These are phyloP conservation scores for Ampelomyces quisqualis DNA, from an alignment of 2,329 filamentous ascomycete genomes.

Conservation along the genomic window DNA sequence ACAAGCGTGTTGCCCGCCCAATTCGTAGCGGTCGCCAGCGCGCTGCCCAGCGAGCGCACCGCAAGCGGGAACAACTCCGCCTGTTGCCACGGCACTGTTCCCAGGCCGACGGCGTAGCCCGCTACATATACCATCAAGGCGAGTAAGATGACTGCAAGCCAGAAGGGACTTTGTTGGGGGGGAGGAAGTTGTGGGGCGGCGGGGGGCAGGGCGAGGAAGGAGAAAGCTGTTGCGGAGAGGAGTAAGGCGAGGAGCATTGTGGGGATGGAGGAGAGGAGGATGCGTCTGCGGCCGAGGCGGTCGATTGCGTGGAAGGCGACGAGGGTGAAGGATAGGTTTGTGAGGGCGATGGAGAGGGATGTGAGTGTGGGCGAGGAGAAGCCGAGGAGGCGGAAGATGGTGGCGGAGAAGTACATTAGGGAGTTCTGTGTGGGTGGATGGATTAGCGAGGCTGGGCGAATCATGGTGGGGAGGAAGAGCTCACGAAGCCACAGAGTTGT, in stretches of 20 bases:
- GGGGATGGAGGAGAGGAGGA: constrained; percentile 79
- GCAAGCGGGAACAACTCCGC: constrained; percentile 81
- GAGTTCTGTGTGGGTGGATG: constrained; percentile 39
- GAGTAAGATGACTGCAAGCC: constrained; percentile 60
- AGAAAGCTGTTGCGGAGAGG: constrained; percentile 71
- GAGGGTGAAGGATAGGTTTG: constrained; percentile 51
- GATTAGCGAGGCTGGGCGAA: neutral
- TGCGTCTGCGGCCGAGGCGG: constrained; percentile 51
- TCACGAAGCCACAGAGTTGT: constrained; percentile 68
- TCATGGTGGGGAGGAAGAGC: constrained; percentile 7
- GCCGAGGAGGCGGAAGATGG: constrained; percentile 51
- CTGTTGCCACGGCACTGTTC: constrained; percentile 95
- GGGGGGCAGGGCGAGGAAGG: constrained; percentile 51
- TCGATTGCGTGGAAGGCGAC: constrained; percentile 50
- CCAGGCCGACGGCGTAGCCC: constrained; percentile 81
- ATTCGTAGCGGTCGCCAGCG: constrained; percentile 75
- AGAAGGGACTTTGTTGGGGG: constrained; percentile 10
- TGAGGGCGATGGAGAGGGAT: constrained; percentile 47
- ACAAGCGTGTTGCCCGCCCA: constrained; percentile 87
- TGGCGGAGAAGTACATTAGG: constrained; percentile 53
- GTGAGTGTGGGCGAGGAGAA: constrained; percentile 50
- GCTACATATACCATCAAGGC: constrained; percentile 83
- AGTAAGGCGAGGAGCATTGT: constrained; percentile 77
- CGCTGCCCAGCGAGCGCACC: constrained; percentile 71
- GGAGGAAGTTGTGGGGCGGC: constrained; percentile 12